Conservation (phyloP, 371 early-diverging fungal species). For the Choanephora cucurbitarum region DNA sequence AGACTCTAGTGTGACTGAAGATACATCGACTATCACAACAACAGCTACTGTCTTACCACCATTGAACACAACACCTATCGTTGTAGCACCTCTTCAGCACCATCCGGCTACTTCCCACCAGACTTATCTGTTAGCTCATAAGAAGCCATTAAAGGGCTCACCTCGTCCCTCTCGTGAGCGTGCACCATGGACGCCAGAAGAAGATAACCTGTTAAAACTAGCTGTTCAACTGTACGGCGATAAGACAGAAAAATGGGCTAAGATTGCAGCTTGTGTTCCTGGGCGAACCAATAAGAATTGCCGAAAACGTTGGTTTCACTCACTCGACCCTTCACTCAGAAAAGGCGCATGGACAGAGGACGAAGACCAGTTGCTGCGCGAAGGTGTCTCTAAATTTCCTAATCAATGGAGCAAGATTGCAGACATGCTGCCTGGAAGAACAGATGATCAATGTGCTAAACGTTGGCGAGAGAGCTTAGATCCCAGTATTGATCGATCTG, state of each 20-base stretch:
- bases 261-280: slow-evolving; percentile 79
- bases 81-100: slow-evolving; percentile 21
- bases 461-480: slow-evolving; percentile 83
- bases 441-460: slow-evolving; percentile 83
- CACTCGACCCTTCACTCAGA: slow-evolving; percentile 73
- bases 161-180: slow-evolving; percentile 25
- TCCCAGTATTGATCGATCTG: slow-evolving; percentile 72
- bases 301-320: slow-evolving; percentile 82
- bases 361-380: slow-evolving; percentile 70
- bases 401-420: slow-evolving; percentile 84
- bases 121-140: slow-evolving; percentile 23
- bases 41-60: slow-evolving; percentile 17
- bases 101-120: slow-evolving; percentile 19
- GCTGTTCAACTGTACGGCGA: slow-evolving; percentile 78
- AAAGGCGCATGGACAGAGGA: slow-evolving; percentile 83
- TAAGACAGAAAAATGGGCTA: slow-evolving; percentile 82
- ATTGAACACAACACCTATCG: slow-evolving; percentile 24
- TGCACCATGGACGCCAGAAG: slow-evolving; percentile 75
- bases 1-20: neutral
- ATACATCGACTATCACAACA: neutral
- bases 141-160: slow-evolving; percentile 19
- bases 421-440: slow-evolving; percentile 75
- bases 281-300: slow-evolving; percentile 84
- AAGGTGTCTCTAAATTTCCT: slow-evolving; percentile 67
- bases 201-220: slow-evolving; percentile 67